Conservation (phyloP, 495 filamentous ascomycete genomes). For the Hyaloscypha finlandica region DNA sequence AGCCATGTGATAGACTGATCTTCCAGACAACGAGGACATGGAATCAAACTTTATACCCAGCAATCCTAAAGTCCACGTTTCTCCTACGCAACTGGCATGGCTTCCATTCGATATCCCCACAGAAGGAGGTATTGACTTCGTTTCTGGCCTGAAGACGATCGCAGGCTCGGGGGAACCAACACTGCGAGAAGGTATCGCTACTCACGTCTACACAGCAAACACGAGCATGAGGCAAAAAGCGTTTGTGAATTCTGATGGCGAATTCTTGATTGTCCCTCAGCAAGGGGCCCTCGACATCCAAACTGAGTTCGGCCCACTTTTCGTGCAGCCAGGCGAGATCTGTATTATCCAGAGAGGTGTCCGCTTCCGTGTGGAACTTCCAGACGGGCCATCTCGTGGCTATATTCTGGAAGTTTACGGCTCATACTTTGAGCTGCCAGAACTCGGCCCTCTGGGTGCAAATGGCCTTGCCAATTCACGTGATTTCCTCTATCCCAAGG, state of each 20-base stretch:
- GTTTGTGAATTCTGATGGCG: slow-evolving; percentile 72
- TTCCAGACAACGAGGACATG: slow-evolving; percentile 48
- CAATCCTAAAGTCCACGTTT: slow-evolving; percentile 59
- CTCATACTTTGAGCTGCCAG: slow-evolving; percentile 67
- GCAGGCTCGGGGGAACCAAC: slow-evolving; percentile 69
- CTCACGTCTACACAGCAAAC: slow-evolving; percentile 64
- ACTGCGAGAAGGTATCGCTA: slow-evolving; percentile 65
- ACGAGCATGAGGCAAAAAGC: slow-evolving; percentile 65
- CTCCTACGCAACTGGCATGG: slow-evolving; percentile 72
- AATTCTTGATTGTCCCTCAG: slow-evolving; percentile 72
- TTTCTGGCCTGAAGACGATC: slow-evolving; percentile 62
- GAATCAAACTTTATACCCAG: slow-evolving; percentile 44
- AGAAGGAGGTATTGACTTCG: slow-evolving; percentile 60
- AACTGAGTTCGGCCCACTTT: slow-evolving; percentile 65
- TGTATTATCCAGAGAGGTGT: slow-evolving; percentile 70
- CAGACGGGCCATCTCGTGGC: slow-evolving; percentile 60
- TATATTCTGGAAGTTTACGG: slow-evolving; percentile 74
- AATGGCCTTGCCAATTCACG: slow-evolving; percentile 69
- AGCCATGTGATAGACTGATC: slow-evolving; percentile 44
- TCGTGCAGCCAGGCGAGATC: slow-evolving; percentile 71
- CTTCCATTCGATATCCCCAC: slow-evolving; percentile 65
- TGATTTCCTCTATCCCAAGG: slow-evolving; percentile 71
- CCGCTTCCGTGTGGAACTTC: slow-evolving; percentile 65
- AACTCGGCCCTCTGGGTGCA: slow-evolving; percentile 71
- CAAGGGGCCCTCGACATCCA: slow-evolving; percentile 70